phyloP scores from a whole-genome alignment of 768 basidiomycete species.

The Leccinum boreale region DNA sequence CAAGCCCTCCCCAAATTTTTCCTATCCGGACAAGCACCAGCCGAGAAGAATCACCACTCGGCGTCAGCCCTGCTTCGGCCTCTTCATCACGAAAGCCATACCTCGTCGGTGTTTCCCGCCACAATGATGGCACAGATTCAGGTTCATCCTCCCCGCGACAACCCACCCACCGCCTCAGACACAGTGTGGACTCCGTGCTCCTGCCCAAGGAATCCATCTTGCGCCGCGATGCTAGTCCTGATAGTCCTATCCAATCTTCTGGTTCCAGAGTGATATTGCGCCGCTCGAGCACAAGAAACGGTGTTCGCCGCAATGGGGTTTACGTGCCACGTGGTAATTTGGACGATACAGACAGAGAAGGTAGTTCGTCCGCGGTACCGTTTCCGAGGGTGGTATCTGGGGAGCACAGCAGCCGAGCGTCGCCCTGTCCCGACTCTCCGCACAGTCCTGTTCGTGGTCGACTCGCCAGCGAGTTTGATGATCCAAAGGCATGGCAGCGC shows the following conservation, averaged over 20 bases:
- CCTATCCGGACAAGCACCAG: constrained; percentile 22
- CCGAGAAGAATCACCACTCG: constrained; percentile 19
- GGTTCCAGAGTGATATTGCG: constrained; percentile 49
- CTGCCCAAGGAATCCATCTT: constrained; percentile 48
- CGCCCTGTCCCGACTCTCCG: constrained; percentile 39
- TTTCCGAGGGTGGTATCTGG: constrained; percentile 62
- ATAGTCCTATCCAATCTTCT: constrained; percentile 38
- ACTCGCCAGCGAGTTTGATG: constrained; percentile 74
- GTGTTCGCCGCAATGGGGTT: constrained; percentile 45
- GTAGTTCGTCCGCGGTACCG: constrained; percentile 47
- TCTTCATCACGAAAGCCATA: constrained; percentile 56
- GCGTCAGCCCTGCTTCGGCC: constrained; percentile 38
- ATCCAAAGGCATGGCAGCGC: constrained; percentile 46
- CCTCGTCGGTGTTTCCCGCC: constrained; percentile 43
- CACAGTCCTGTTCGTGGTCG: constrained; percentile 40
- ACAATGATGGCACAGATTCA: constrained; percentile 47
- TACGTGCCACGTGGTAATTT: constrained; percentile 41
- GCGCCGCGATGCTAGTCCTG: constrained; percentile 58
- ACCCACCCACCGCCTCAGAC: constrained; percentile 61
- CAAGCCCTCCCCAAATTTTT: constrained; percentile 28
- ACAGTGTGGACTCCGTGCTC: constrained; percentile 56
- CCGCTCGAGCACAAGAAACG: constrained; percentile 54
- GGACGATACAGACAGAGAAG: constrained; percentile 35
- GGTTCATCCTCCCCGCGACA: constrained; percentile 40
- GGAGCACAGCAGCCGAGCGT: constrained; percentile 37